phyloP scores from a whole-genome alignment of 2,329 filamentous ascomycete species.

The Tolypocladium album region DNA sequence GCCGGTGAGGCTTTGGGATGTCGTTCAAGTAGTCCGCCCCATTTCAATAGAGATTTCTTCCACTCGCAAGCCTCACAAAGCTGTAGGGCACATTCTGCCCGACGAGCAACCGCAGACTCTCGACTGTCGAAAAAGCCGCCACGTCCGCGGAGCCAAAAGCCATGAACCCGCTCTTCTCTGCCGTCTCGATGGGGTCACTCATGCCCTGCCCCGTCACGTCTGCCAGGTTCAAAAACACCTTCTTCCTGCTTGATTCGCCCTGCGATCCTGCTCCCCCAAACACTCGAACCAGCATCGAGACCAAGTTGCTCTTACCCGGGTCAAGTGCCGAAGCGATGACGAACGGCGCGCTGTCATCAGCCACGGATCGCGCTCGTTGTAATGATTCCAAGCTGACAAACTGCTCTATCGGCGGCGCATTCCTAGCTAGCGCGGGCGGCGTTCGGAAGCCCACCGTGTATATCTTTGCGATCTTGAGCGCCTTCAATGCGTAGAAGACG shows the following conservation, averaged over 20 bases:
- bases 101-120: conserved; percentile 66
- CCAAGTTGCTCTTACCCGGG: conserved; percentile 67
- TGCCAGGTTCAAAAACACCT: conserved; percentile 74
- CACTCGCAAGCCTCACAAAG: conserved; percentile 66
- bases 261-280: conserved; percentile 38
- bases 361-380: conserved; percentile 38
- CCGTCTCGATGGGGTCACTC: conserved; percentile 57
- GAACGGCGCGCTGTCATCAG: conserved; percentile 53
- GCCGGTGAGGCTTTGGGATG: neutral
- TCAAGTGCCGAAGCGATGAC: conserved; percentile 72
- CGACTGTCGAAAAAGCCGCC: conserved; percentile 73
- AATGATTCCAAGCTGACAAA: conserved; percentile 64
- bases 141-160: conserved; percentile 73
- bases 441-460: conserved; percentile 77
- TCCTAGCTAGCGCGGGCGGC: conserved; percentile 47
- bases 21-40: neutral
- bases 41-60: conserved; percentile 34
- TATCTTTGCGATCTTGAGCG: conserved; percentile 65
- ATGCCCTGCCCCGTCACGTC: conserved; percentile 43
- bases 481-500: conserved; percentile 67
- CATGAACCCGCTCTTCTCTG: conserved; percentile 65
- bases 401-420: conserved; percentile 60
- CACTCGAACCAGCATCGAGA: conserved; percentile 66
- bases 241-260: conserved; percentile 33
- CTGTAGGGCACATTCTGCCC: conserved; percentile 83